Conservation (phyloP, 805 yeast genomes). For the Kuraishia hungarica region DNA sequence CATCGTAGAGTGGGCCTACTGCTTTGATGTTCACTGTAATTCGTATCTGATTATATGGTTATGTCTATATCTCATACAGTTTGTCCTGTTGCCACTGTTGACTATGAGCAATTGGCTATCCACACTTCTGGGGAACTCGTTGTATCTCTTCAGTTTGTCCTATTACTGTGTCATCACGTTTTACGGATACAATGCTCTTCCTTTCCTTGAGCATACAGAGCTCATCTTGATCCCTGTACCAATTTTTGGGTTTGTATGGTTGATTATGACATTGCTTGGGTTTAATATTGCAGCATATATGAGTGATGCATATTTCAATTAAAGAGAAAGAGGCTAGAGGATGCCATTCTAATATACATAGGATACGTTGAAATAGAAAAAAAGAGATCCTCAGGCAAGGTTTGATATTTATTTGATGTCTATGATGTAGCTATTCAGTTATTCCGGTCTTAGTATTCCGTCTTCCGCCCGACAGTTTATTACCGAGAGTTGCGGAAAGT, state of each 20-base stretch:
- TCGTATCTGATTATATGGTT: conserved; percentile 81
- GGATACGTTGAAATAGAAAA: neutral
- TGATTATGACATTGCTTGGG: conserved; percentile 51
- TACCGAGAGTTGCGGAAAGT: neutral
- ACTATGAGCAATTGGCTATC: conserved; percentile 58
- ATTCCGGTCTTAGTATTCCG: no score
- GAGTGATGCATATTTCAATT: conserved; percentile 22
- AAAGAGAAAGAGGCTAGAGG: neutral
- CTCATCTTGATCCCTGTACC: conserved; percentile 58
- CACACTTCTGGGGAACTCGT: conserved; percentile 66
- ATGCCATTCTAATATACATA: neutral
- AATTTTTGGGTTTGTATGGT: conserved; percentile 45
- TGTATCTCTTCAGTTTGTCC: conserved; percentile 65
- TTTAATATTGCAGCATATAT: conserved; percentile 66
- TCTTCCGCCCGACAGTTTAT: neutral
- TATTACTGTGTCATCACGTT: conserved; percentile 78
- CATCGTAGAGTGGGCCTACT: conserved; percentile 85
- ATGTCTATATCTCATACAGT: conserved; percentile 63
- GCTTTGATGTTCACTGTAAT: conserved; percentile 92
- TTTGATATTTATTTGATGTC: neutral
- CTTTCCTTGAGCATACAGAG: conserved; percentile 57
- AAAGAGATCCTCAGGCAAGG: neutral
- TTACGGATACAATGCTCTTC: conserved; percentile 79
- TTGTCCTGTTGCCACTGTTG: conserved; percentile 64
- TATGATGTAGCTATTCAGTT: neutral